These are phyloP conservation scores for Plenodomus biglobosus DNA, from an alignment of 2,329 filamentous ascomycete genomes.

Conservation along the genomic window DNA sequence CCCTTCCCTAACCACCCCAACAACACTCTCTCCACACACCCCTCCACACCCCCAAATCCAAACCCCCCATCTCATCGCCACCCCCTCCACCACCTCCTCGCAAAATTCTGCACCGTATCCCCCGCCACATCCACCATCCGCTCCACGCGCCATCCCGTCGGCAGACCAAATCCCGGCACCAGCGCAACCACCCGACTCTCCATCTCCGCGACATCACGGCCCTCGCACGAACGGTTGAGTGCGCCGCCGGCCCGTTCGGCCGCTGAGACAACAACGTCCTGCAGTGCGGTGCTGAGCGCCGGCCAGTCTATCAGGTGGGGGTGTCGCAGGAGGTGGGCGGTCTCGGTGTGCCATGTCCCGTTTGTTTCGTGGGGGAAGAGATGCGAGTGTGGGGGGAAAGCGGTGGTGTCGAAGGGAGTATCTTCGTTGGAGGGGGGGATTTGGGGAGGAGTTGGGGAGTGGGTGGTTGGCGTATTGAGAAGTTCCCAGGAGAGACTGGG, in stretches of 20 bases:
- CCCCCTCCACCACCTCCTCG: too few species aligned
- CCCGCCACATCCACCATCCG: too few species aligned
- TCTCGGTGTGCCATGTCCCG: conserved; percentile 8
- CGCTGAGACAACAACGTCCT: conserved; percentile 1
- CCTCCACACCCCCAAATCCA: too few species aligned
- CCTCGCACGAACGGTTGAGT: conserved; percentile 17
- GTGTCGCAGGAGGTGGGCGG: neutral
- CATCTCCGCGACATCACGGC: conserved; percentile 16
- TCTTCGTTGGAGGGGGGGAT: neutral
- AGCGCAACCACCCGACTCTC: conserved; percentile 2
- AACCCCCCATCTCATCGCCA: too few species aligned
- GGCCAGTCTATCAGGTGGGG: conserved; percentile 1
- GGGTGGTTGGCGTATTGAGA: neutral
- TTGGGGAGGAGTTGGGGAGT: neutral
- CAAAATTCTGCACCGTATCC: too few species aligned
- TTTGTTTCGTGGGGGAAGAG: conserved; percentile 13
- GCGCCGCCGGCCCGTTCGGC: neutral
- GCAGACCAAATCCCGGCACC: too few species aligned
- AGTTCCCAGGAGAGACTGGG: neutral
- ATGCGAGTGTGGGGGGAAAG: conserved; percentile 9
- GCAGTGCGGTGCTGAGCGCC: neutral
- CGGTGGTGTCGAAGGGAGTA: conserved; percentile 4
- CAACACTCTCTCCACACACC: too few species aligned
- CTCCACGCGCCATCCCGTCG: too few species aligned
- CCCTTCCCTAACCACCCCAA: too few species aligned